Conservation (phyloP, 208 protist genomes). For the Trypanosoma cruzi region DNA sequence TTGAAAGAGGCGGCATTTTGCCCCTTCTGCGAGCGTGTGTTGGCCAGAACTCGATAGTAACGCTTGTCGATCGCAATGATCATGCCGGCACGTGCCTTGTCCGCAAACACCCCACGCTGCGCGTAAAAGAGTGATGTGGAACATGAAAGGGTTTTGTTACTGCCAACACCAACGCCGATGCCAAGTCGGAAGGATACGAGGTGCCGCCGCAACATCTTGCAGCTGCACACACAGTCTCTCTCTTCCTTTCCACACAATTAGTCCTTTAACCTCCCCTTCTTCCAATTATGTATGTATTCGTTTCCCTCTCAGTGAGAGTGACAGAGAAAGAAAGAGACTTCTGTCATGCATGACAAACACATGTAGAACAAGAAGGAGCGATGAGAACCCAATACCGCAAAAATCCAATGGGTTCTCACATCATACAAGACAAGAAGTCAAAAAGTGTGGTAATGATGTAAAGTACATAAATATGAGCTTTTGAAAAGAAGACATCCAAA, state of each 20-base stretch:
- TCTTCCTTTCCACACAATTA: neutral
- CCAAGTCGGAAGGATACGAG: neutral
- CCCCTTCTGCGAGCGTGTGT: slow-evolving; percentile 90
- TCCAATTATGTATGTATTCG: neutral
- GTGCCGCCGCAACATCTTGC: slow-evolving; percentile 3
- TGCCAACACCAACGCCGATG: no score
- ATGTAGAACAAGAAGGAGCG: neutral
- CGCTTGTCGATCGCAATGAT: slow-evolving; percentile 81
- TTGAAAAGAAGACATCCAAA: no score
- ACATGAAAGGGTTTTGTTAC: neutral
- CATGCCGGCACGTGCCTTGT: slow-evolving; percentile 88
- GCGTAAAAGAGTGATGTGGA: slow-evolving; percentile 10
- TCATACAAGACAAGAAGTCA: neutral
- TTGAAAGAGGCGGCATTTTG: slow-evolving; percentile 91
- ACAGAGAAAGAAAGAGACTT: no score
- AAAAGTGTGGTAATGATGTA: neutral
- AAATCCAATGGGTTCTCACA: neutral
- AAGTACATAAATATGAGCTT: neutral
- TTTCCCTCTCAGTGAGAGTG: no score
- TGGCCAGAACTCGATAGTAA: slow-evolving; percentile 76
- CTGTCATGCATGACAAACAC: neutral
- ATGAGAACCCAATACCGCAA: neutral
- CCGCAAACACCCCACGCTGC: slow-evolving; percentile 75
- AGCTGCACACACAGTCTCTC: neutral
- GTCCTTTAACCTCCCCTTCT: neutral